Evolutionary conservation across 2,329 filamentous ascomycete genomes (phyloP).

Genomic region (Ramichloridium luteum): DNA sequence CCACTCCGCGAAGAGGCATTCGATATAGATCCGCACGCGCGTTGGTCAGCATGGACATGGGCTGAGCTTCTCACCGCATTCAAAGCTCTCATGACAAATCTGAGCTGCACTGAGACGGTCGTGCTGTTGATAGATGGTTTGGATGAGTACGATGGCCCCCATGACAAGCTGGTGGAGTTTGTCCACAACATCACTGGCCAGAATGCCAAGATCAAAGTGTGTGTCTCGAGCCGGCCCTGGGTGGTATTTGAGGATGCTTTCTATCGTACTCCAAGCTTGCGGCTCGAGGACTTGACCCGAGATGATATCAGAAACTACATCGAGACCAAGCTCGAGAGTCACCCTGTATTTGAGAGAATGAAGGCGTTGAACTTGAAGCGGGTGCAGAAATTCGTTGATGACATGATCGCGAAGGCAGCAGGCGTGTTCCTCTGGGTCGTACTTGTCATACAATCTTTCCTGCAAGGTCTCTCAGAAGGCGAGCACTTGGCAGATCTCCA

Average conservation of each 20-base stretch:
- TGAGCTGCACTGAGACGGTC: no score
- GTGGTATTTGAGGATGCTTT: constrained; percentile 9
- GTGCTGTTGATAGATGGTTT: no score
- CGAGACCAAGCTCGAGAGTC: background rate
- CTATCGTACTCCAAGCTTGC: constrained; percentile 3
- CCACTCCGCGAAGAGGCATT: background rate
- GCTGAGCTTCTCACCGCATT: constrained; percentile 3
- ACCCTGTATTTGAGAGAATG: background rate
- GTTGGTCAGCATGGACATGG: background rate
- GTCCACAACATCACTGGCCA: constrained; percentile 2
- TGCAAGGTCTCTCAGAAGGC: constrained; percentile 6
- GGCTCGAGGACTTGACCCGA: constrained; percentile 8
- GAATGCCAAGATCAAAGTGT: constrained; percentile 9
- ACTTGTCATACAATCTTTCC: constrained; percentile 8
- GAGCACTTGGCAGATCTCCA: constrained; percentile 7
- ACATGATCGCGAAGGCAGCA: constrained; percentile 9
- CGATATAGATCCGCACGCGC: background rate
- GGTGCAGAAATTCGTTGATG: constrained; percentile 2
- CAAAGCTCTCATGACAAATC: no score
- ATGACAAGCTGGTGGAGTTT: constrained; percentile 2
- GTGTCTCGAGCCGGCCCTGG: constrained; percentile 14
- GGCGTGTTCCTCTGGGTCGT: constrained; percentile 15
- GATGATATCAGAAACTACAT: constrained; percentile 5
- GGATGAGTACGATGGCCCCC: constrained; percentile 10
- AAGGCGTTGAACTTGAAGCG: no score